These are phyloP conservation scores for Bryum argenteum DNA, from an alignment of 225 moss, liverwort and hornwort species.

Conservation along the genomic window DNA sequence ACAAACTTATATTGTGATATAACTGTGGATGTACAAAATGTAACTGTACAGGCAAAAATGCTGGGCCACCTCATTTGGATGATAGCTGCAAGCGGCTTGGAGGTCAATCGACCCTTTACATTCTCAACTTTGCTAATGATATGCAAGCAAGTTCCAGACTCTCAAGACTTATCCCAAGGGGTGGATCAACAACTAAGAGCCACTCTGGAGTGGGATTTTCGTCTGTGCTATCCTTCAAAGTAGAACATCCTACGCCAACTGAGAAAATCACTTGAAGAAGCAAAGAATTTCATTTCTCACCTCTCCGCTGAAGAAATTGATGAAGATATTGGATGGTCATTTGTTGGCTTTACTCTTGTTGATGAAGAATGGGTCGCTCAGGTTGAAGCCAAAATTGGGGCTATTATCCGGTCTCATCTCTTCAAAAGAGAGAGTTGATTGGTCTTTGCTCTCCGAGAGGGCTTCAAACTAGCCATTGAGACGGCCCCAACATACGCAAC, in stretches of 20 bases:
- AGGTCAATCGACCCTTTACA: not conserved
- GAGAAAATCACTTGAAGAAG: not conserved
- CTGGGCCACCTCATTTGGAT: not conserved
- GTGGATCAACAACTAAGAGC: not conserved
- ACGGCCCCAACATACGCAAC: not conserved
- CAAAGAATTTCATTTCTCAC: not conserved
- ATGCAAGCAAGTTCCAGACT: not conserved
- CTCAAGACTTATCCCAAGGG: not conserved
- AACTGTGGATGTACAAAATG: not conserved
- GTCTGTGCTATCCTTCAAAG: not conserved
- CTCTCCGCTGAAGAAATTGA: not conserved
- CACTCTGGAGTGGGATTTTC: not conserved
- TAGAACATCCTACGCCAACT: not conserved
- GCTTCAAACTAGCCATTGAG: not conserved
- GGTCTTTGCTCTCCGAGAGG: not conserved
- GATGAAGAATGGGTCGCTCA: not conserved
- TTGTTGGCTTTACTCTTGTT: not conserved
- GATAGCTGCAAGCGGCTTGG: not conserved
- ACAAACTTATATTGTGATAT: not conserved
- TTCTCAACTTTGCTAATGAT: not conserved
- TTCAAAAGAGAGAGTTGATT: not conserved
- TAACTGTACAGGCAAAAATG: not conserved
- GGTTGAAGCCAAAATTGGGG: conserved; percentile 4
- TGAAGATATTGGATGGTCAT: not conserved
- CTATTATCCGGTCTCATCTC: not conserved